Base-by-base conservation (phyloP, 306 rosid species). In the Casuarina equisetifolia region DNA sequence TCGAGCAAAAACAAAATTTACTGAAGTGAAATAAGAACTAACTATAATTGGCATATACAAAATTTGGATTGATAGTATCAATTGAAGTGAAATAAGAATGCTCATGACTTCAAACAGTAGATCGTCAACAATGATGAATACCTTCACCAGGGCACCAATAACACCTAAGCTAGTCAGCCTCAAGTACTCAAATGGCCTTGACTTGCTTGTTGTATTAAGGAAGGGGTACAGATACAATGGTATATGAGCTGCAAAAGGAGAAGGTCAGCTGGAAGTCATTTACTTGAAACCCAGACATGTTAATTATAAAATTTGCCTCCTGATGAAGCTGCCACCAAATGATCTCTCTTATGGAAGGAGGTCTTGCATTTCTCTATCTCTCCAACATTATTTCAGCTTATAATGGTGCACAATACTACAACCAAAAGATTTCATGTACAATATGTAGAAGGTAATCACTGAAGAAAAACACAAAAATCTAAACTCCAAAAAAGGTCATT, bases 121-220 rank as follows among this genome's bases (percentile, higher is more conserved):
- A 76, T 62, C 16, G n/a, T 46, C 69, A 75, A 70, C 63, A 72
- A 74, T 73, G 48, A 69, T 17, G 71, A 50, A 46, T 86, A 93
- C 98, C 97, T 93, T 91, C 88, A 88, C 98, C 76, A 91, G 70
- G 46, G 98, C 98, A 67, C 92, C 96, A 74, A 93, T 90, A 80
- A 93, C 96, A 76, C 98, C 98, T 64, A 93, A 88, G 84, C 94
- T 90, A 64, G 96, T 89, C 45, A 93, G 90, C 81, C 98, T 89
- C 88, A 93, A 84, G 86, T 83, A 85, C 83, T 93, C 98, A 50
- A 88, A 93, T 5, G 92, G 96, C 78, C 89, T 80, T 48, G 92
- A 87, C 90, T 85, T 89, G 87, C 88, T 83, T 50, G 94, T 90
- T 46, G 97, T 89, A 78, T 86, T 89, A 17, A 93, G 97, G 78